Evolutionary conservation across 768 basidiomycete genomes (phyloP).

Genomic region (Amanita rimosa): DNA sequence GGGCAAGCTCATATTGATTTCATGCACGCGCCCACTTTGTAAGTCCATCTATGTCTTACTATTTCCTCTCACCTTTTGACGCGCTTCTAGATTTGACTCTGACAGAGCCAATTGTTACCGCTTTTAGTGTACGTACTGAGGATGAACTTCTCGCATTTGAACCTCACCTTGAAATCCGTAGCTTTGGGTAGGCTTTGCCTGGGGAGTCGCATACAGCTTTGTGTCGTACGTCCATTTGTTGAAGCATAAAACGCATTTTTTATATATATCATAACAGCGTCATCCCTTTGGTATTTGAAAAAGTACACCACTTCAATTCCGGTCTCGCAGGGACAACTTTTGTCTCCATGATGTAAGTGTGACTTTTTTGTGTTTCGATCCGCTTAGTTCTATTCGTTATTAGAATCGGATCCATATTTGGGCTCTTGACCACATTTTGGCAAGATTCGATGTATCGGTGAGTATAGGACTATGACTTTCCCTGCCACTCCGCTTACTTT

Average conservation of each 20-base stretch:
- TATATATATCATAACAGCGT: slow-evolving; percentile 25
- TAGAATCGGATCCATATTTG: slow-evolving; percentile 46
- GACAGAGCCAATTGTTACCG: slow-evolving; percentile 66
- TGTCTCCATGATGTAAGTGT: slow-evolving; percentile 35
- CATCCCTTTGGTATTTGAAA: slow-evolving; percentile 41
- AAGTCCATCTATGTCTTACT: slow-evolving; percentile 16
- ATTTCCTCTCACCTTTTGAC: background rate
- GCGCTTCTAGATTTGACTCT: slow-evolving; percentile 39
- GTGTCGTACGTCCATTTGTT: slow-evolving; percentile 25
- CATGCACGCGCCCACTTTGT: slow-evolving; percentile 66
- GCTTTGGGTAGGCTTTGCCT: slow-evolving; percentile 66
- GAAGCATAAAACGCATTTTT: slow-evolving; percentile 19
- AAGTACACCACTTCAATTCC: slow-evolving; percentile 46
- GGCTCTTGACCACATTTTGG: slow-evolving; percentile 31
- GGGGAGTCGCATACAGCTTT: slow-evolving; percentile 60
- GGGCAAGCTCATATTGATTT: slow-evolving; percentile 50
- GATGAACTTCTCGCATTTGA: background rate
- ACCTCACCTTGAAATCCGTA: slow-evolving; percentile 13
- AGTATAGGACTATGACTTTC: slow-evolving; percentile 8
- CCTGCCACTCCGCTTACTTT: too few relatives aligned
- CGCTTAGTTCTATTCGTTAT: background rate
- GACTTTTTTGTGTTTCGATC: background rate
- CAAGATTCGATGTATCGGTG: slow-evolving; percentile 43
- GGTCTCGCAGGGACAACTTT: slow-evolving; percentile 54
- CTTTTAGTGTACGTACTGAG: slow-evolving; percentile 51